Evolutionary conservation across 768 basidiomycete genomes (phyloP).

Genomic region (Calocybe cyanea): DNA sequence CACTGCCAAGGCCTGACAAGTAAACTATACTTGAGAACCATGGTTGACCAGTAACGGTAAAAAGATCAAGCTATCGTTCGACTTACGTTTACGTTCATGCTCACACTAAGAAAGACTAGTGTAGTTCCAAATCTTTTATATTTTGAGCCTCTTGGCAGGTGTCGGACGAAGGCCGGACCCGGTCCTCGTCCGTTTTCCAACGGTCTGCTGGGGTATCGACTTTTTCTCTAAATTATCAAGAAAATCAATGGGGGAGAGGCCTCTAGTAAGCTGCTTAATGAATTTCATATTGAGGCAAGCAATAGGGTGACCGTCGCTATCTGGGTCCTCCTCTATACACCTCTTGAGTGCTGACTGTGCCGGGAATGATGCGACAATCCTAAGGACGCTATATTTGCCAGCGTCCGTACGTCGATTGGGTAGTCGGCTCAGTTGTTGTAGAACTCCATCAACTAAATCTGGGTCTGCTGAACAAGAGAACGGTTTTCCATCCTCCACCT

Average conservation of each 20-base stretch:
- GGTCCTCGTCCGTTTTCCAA: constrained; percentile 16
- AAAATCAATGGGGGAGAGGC: constrained; percentile 33
- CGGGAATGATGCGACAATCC: constrained; percentile 38
- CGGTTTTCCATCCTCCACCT: constrained; percentile 28
- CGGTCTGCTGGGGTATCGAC: neutral
- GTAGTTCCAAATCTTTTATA: constrained; percentile 3
- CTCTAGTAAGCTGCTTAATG: constrained; percentile 34
- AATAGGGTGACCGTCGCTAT: constrained; percentile 35
- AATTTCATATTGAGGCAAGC: constrained; percentile 36
- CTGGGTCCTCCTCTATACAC: constrained; percentile 35
- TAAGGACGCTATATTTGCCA: constrained; percentile 38
- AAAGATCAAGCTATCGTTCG: too few species aligned
- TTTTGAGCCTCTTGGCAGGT: constrained; percentile 15
- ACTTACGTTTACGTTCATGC: too few species aligned
- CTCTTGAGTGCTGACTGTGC: constrained; percentile 34
- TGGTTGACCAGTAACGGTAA: too few species aligned
- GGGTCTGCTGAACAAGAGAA: constrained; percentile 32
- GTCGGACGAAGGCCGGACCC: constrained; percentile 8
- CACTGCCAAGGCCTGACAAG: too few species aligned
- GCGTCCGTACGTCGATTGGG: constrained; percentile 32
- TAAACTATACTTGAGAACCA: too few species aligned
- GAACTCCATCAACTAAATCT: constrained; percentile 24
- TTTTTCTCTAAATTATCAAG: constrained; percentile 27
- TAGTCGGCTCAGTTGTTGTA: constrained; percentile 21
- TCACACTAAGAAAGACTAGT: too few species aligned